phyloP scores from a whole-genome alignment of 306 rosid species.

The Carpinus fangiana region DNA sequence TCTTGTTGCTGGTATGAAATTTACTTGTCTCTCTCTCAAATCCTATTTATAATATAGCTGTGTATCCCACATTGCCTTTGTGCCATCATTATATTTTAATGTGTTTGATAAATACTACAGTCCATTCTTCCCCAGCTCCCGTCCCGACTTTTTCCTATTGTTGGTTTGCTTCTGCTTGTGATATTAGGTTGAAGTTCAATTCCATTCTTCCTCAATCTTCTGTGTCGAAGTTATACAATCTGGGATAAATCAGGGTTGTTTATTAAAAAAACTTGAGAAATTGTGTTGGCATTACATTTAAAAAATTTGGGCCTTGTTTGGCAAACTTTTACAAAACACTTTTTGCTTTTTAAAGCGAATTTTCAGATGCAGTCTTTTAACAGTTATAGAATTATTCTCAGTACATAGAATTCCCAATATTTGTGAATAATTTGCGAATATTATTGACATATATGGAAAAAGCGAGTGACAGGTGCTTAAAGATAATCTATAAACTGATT shows the following conservation, averaged over 20 bases:
- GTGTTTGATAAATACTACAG: constrained; percentile 7
- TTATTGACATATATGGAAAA: not conserved
- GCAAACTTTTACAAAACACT: too few relatives aligned
- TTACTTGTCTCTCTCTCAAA: constrained; percentile 18
- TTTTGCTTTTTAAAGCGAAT: too few relatives aligned
- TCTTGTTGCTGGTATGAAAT: constrained; percentile 88
- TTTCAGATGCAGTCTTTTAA: not conserved
- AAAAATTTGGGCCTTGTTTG: too few relatives aligned
- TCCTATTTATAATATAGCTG: constrained; percentile 10
- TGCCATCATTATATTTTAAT: not conserved
- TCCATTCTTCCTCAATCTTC: constrained; percentile 6
- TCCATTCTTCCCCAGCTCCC: constrained; percentile 6
- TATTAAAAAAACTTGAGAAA: not conserved
- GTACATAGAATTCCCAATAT: not conserved
- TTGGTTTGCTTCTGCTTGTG: not conserved
- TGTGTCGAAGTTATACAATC: not conserved
- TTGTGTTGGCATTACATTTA: not conserved
- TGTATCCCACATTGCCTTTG: constrained; percentile 16
- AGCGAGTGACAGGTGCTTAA: not conserved
- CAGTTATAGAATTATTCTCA: not conserved
- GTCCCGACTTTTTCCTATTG: not conserved
- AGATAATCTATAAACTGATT: not conserved
- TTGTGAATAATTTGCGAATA: not conserved
- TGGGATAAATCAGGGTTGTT: not conserved
- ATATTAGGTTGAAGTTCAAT: not conserved